phyloP scores from a whole-genome alignment of 2,329 filamentous ascomycete species.

The Monilinia aucupariae region DNA sequence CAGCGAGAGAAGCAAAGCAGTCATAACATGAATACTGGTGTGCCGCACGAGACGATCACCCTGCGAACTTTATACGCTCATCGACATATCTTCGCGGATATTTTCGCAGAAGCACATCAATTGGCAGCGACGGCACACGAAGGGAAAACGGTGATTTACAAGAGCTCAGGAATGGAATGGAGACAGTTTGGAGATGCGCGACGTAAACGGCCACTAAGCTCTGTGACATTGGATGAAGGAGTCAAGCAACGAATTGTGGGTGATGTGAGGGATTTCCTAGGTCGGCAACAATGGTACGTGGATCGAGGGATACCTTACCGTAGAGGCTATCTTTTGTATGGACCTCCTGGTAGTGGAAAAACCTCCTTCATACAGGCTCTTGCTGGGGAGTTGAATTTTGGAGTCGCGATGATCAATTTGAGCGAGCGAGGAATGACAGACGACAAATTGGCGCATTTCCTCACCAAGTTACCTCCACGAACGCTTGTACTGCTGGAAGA shows the following conservation, averaged over 20 bases:
- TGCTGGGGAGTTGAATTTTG: slow-evolving; percentile 59
- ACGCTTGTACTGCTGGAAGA: slow-evolving; percentile 54
- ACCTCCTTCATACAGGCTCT: slow-evolving; percentile 95
- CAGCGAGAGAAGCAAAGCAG: slow-evolving; percentile 81
- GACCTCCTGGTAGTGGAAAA: slow-evolving; percentile 71
- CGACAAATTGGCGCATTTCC: slow-evolving; percentile 45
- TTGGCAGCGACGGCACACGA: slow-evolving; percentile 76
- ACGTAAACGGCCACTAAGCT: slow-evolving; percentile 79
- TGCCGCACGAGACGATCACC: slow-evolving; percentile 90
- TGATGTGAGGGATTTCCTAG: slow-evolving; percentile 49
- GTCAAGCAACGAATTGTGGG: slow-evolving; percentile 51
- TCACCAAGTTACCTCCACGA: slow-evolving; percentile 46
- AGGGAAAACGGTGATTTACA: slow-evolving; percentile 90
- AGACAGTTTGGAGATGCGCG: slow-evolving; percentile 75
- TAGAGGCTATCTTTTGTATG: slow-evolving; percentile 72
- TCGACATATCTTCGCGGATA: slow-evolving; percentile 80
- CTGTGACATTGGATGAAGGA: slow-evolving; percentile 78
- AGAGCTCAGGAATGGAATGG: slow-evolving; percentile 80
- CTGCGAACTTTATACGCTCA: slow-evolving; percentile 88
- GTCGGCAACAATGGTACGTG: slow-evolving; percentile 81
- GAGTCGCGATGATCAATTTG: slow-evolving; percentile 49
- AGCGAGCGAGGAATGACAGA: slow-evolving; percentile 53
- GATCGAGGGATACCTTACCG: slow-evolving; percentile 71
- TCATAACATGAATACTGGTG: slow-evolving; percentile 73
- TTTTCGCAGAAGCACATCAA: slow-evolving; percentile 81